Conservation (phyloP, 1,284 basidiomycete genomes). For the Marasmius oreades region DNA sequence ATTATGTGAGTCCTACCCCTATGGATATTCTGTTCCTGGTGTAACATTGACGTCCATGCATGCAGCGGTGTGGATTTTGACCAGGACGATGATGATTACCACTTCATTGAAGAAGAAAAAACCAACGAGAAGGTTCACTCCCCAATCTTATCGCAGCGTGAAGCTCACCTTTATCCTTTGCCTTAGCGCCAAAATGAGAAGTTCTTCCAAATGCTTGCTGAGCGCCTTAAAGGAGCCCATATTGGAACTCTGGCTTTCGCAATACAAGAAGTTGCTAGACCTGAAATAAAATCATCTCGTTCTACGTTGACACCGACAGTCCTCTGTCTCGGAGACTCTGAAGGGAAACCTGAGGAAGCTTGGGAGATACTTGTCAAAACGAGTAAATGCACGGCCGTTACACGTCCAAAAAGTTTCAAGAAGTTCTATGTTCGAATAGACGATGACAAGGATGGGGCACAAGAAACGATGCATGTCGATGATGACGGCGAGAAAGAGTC, state of each 20-base stretch:
- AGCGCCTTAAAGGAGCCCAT: constrained; percentile 43
- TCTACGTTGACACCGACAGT: constrained; percentile 61
- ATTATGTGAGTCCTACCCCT: constrained; percentile 52
- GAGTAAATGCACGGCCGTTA: constrained; percentile 80
- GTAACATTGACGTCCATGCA: constrained; percentile 11
- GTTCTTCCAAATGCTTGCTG: constrained; percentile 63
- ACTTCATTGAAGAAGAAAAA: constrained; percentile 67
- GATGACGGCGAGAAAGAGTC: constrained; percentile 32
- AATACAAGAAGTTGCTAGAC: constrained; percentile 62
- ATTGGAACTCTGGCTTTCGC: constrained; percentile 74
- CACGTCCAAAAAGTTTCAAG: constrained; percentile 77
- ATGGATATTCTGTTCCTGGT: neutral
- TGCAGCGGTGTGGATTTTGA: constrained; percentile 83
- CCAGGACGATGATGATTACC: constrained; percentile 55
- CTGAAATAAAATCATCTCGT: constrained; percentile 66
- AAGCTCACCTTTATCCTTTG: too few species aligned
- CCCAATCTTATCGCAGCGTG: neutral
- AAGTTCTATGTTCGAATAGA: constrained; percentile 58
- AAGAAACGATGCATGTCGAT: constrained; percentile 26
- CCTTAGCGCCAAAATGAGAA: constrained; percentile 70
- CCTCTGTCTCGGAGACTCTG: constrained; percentile 74
- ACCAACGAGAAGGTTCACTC: constrained; percentile 59
- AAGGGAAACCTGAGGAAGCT: constrained; percentile 61
- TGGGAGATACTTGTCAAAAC: constrained; percentile 75
- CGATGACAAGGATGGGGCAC: constrained; percentile 24